A percentile compares a stretch with the other conserved stretches of the same genome.
phyloP scores from a whole-genome alignment of 1,284 basidiomycete species.

The Exobasidium cylindrosporum region DNA sequence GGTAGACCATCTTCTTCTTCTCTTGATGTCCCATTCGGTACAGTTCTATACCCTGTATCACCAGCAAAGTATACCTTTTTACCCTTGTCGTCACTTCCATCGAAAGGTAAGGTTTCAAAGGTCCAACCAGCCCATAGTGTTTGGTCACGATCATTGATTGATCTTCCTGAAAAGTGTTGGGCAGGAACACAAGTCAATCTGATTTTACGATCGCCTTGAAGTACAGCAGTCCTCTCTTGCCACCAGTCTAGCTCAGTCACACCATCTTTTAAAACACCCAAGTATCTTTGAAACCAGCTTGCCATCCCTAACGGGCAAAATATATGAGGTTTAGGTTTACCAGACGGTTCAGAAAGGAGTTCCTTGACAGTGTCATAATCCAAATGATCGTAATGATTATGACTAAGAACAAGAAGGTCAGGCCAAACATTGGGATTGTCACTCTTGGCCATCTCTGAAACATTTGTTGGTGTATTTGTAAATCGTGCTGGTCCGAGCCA shows the following conservation, averaged over 20 bases:
- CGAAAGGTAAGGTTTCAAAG: slow-evolving; percentile 21
- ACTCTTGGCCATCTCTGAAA: slow-evolving; percentile 24
- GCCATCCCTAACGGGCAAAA: slow-evolving; percentile 38
- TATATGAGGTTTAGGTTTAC: slow-evolving; percentile 21
- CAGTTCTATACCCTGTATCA: slow-evolving; percentile 32
- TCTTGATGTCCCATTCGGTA: slow-evolving; percentile 23
- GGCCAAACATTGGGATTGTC: slow-evolving; percentile 32
- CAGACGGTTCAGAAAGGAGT: slow-evolving; percentile 20
- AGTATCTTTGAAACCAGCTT: slow-evolving; percentile 26
- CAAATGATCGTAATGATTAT: slow-evolving; percentile 47
- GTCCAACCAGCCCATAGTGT: slow-evolving; percentile 43
- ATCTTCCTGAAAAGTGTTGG: slow-evolving; percentile 37
- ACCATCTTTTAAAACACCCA: slow-evolving; percentile 22
- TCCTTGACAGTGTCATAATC: slow-evolving; percentile 34
- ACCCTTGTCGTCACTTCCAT: not conserved
- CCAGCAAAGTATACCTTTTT: slow-evolving; percentile 43
- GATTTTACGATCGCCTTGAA: slow-evolving; percentile 4
- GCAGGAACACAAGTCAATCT: slow-evolving; percentile 38
- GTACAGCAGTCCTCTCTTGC: slow-evolving; percentile 13
- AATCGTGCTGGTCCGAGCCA: slow-evolving; percentile 37
- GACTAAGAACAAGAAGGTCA: slow-evolving; percentile 33
- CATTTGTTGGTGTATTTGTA: slow-evolving; percentile 34
- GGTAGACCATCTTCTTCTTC: slow-evolving; percentile 35
- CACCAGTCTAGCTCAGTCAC: slow-evolving; percentile 47
- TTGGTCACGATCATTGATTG: slow-evolving; percentile 26